Conservation (phyloP, 257 asterid genomes). For the Rubia yunnanensis region DNA sequence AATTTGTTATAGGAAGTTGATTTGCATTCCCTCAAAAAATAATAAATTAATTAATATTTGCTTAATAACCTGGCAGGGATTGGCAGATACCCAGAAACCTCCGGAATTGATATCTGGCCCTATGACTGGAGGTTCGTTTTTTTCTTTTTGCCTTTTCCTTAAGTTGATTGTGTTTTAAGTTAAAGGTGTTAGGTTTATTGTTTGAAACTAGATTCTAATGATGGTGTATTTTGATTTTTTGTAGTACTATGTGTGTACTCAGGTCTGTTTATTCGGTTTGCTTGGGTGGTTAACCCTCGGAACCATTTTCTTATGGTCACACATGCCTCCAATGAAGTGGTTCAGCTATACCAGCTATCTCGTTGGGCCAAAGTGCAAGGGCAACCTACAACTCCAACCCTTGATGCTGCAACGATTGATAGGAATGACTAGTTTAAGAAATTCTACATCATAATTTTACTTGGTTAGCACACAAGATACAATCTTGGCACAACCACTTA, state of each 20-base stretch:
- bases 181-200: neutral
- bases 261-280: conserved; percentile 87
- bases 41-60: too few species aligned
- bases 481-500: too few species aligned
- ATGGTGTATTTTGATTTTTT: conserved; percentile 6
- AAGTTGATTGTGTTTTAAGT: neutral
- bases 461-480: too few species aligned
- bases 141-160: neutral
- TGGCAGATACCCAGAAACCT: conserved; percentile 85
- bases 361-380: conserved; percentile 94
- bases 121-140: conserved; percentile 68
- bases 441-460: too few species aligned
- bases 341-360: conserved; percentile 76
- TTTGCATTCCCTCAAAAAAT: too few species aligned
- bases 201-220: conserved; percentile 1
- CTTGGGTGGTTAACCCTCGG: conserved; percentile 97
- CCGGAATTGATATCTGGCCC: conserved; percentile 90
- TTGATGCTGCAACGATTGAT: neutral
- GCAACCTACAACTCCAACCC: conserved; percentile 9
- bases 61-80: conserved; percentile 36
- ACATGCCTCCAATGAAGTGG: conserved; percentile 88
- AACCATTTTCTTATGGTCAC: conserved; percentile 79
- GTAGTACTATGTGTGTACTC: conserved; percentile 90
- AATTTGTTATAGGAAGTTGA: too few species aligned
- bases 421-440: too few species aligned